Base-by-base conservation (phyloP, 129 eudicot species). In the Artemisia argyi region DNA sequence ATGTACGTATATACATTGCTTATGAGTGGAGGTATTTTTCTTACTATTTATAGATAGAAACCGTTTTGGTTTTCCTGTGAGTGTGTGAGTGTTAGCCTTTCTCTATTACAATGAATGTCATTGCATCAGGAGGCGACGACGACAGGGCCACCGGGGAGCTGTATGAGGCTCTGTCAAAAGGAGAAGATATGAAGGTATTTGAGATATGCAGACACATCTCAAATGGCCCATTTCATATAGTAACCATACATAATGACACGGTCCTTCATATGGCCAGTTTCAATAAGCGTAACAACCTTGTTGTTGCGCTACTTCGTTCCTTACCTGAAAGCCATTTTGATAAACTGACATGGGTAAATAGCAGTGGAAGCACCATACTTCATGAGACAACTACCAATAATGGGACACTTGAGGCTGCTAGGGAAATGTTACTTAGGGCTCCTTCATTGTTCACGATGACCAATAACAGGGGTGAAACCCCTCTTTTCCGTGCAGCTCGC, bases 201-300 rank as follows among this genome's bases (percentile, higher is more conserved):
- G 57, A 71, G 19, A 58, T 44, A 44, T 71, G 76, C 9, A 53
- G 12, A 6, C 14, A 71, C 4, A 57, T 47, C n/a, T 44, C 26
- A 5, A 53, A 71, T 57, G 87, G 83, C 20, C 83, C 81, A 0
- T 75, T 83, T 14, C 78, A 52, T 13, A 28, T 18, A 7, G 26
- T 83, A 7, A 78, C 83, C 3, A 66, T 68, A 60, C 75, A 73
- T 42, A 8, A 46, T 0, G 79, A 79, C 66, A 79, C 79, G 0
- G 81, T 83, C 9, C 65, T 83, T 16, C 87, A 83, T 12, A 50
- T 79, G 19, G 81, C 87, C 5, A 78, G n/a, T n/a, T n/a, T n/a
- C n/a, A n/a, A n/a, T n/a, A n/a, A n/a, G n/a, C n/a, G n/a, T n/a
- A n/a, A n/a, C 3, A 48, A 28, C 0, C 18, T 19, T 50, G 66